phyloP scores from a whole-genome alignment of 2,329 filamentous ascomycete genomes.

The Fusarium pseudograminearum region DNA sequence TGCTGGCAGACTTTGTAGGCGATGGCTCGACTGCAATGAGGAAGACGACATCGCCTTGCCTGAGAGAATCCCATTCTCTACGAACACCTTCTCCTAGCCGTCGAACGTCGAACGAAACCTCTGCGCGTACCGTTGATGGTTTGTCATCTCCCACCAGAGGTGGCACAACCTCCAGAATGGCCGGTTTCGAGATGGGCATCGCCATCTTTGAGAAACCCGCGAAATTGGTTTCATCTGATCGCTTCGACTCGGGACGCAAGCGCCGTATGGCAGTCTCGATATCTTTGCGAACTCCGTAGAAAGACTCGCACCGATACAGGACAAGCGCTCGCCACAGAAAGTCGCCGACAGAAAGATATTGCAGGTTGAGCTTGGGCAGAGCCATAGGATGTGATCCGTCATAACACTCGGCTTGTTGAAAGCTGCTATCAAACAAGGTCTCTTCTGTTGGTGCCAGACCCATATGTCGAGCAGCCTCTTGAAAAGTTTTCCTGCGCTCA shows the following conservation, averaged over 20 bases:
- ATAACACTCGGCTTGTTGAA: slow-evolving; percentile 86
- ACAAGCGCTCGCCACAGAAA: slow-evolving; percentile 97
- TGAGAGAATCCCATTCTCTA: slow-evolving; percentile 89
- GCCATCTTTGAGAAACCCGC: slow-evolving; percentile 93
- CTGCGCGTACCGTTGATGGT: slow-evolving; percentile 86
- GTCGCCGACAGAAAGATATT: slow-evolving; percentile 94
- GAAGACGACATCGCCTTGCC: slow-evolving; percentile 90
- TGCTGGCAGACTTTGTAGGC: slow-evolving; percentile 63
- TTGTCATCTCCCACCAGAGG: slow-evolving; percentile 84
- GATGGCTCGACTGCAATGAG: slow-evolving; percentile 79
- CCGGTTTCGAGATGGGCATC: slow-evolving; percentile 84
- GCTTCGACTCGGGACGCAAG: slow-evolving; percentile 75
- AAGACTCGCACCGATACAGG: slow-evolving; percentile 89
- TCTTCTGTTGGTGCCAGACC: slow-evolving; percentile 86
- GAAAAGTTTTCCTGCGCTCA: slow-evolving; percentile 84
- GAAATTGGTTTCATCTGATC: slow-evolving; percentile 77
- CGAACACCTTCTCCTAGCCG: slow-evolving; percentile 80
- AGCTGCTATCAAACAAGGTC: slow-evolving; percentile 80
- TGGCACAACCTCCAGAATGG: slow-evolving; percentile 87
- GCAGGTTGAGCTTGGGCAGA: slow-evolving; percentile 92
- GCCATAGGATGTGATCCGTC: slow-evolving; percentile 89
- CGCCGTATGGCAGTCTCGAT: slow-evolving; percentile 85
- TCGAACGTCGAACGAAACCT: slow-evolving; percentile 86
- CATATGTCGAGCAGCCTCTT: slow-evolving; percentile 78
- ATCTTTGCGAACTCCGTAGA: slow-evolving; percentile 93